Percentiles rank a stretch among this genome's conserved stretches.
These are phyloP conservation scores for Nothophoma quercina DNA, from an alignment of 2,329 filamentous ascomycete genomes.

Conservation along the genomic window DNA sequence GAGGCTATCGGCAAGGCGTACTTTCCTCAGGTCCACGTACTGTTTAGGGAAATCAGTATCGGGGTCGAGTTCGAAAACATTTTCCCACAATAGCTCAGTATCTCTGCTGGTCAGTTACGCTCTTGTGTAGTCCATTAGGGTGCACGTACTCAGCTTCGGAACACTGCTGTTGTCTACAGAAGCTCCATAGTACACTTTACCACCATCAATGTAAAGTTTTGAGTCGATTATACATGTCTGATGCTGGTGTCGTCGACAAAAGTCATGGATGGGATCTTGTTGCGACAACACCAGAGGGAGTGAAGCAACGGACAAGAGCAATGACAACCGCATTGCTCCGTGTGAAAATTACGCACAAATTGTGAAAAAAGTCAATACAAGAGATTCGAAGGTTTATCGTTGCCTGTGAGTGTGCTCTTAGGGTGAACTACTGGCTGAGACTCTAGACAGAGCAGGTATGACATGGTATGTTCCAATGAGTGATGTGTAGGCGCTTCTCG, in stretches of 20 bases:
- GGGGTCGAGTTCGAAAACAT: background rate
- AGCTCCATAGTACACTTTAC: conserved; percentile 58
- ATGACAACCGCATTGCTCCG: too few species aligned
- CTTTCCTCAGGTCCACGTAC: background rate
- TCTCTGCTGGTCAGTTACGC: background rate
- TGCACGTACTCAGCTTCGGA: background rate
- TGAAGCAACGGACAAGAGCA: too few species aligned
- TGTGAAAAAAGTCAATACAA: too few species aligned
- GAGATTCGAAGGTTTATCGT: too few species aligned
- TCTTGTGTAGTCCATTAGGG: background rate
- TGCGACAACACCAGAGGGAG: too few species aligned
- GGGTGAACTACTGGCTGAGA: too few species aligned
- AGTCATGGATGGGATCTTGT: background rate
- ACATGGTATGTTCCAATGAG: too few species aligned
- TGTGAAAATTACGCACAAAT: too few species aligned
- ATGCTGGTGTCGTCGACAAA: conserved; percentile 51
- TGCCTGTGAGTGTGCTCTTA: too few species aligned
- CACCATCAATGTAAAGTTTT: conserved; percentile 65
- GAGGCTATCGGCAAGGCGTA: too few species aligned
- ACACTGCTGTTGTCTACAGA: background rate
- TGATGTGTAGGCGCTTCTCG: too few species aligned
- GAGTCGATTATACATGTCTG: conserved; percentile 65
- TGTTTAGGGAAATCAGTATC: background rate
- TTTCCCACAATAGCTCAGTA: background rate
- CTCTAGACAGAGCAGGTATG: too few species aligned